A percentile compares a stretch with the other conserved stretches of the same genome.
phyloP scores from a whole-genome alignment of 106 monocot species.

The Narthecium ossifragum region DNA sequence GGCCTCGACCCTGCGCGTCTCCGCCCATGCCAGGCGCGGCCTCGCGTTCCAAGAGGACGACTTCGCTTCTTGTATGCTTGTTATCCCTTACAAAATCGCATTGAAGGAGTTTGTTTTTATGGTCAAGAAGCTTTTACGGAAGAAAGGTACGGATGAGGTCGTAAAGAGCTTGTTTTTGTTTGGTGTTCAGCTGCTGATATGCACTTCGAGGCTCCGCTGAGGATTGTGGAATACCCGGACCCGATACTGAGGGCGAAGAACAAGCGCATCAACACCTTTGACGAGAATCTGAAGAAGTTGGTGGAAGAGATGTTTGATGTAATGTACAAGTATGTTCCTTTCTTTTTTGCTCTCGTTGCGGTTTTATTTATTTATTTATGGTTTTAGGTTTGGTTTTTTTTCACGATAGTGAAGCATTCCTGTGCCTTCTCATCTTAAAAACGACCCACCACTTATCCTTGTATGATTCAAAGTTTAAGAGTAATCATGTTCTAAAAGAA shows the following conservation, averaged over 20 bases:
- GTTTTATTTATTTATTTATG: no score
- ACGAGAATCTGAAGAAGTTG: slow-evolving; percentile 65
- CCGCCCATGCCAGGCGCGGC: slow-evolving; percentile 29
- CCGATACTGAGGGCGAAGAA: slow-evolving; percentile 78
- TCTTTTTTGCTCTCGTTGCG: neutral
- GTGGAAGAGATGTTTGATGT: slow-evolving; percentile 90
- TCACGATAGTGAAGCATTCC: no score
- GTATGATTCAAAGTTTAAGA: no score
- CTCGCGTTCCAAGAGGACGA: slow-evolving; percentile 21
- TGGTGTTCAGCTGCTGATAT: slow-evolving; percentile 54
- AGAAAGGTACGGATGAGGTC: no score
- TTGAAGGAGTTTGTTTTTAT: neutral
- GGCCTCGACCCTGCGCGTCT: slow-evolving; percentile 1
- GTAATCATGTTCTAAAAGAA: no score
- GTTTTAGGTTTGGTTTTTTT: no score
- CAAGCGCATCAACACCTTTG: slow-evolving; percentile 79
- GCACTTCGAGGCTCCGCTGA: slow-evolving; percentile 54
- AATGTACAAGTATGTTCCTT: slow-evolving; percentile 86
- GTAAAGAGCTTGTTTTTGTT: neutral
- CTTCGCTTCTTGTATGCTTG: slow-evolving; percentile 27
- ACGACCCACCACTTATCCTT: no score
- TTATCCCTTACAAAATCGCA: neutral
- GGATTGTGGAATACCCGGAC: slow-evolving; percentile 88
- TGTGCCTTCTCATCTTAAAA: no score
- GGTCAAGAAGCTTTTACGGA: neutral